These are phyloP conservation scores for Fusarium multiceps DNA, from an alignment of 2,329 filamentous ascomycete species.

Conservation along the genomic window DNA sequence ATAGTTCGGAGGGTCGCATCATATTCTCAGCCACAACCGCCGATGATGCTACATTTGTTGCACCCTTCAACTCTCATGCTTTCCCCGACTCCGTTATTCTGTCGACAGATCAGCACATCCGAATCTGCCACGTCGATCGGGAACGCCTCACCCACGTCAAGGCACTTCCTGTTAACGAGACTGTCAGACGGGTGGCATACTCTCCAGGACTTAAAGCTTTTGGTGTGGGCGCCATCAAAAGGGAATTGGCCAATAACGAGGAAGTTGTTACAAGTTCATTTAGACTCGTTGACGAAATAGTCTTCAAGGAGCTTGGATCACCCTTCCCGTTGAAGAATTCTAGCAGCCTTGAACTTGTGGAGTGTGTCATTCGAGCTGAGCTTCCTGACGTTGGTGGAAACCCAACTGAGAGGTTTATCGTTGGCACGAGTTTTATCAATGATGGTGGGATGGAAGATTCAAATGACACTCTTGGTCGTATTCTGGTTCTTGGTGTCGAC, in stretches of 20 bases:
- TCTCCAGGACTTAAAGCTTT: conserved; percentile 83
- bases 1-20: conserved; percentile 86
- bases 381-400: conserved; percentile 69
- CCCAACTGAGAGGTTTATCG: conserved; percentile 81
- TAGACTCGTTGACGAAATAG: conserved; percentile 88
- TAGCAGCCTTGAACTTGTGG: conserved; percentile 75
- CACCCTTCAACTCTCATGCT: conserved; percentile 82
- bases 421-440: conserved; percentile 84
- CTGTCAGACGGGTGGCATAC: conserved; percentile 87
- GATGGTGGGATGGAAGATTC: conserved; percentile 65
- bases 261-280: conserved; percentile 86
- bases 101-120: conserved; percentile 79
- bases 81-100: conserved; percentile 86
- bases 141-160: conserved; percentile 91
- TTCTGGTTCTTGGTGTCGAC: conserved; percentile 86
- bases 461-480: conserved; percentile 72
- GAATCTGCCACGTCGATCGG: conserved; percentile 83
- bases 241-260: conserved; percentile 74
- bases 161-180: conserved; percentile 80
- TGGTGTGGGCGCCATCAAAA: conserved; percentile 85
- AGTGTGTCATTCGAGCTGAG: conserved; percentile 83
- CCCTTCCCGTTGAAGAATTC: conserved; percentile 69
- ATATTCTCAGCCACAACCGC: conserved; percentile 95
- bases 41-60: conserved; percentile 84
- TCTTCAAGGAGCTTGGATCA: conserved; percentile 81